Percentiles rank a stretch among this genome's conserved stretches.
These are phyloP conservation scores for Rosa rugosa DNA, from an alignment of 306 rosid species.

Conservation along the genomic window DNA sequence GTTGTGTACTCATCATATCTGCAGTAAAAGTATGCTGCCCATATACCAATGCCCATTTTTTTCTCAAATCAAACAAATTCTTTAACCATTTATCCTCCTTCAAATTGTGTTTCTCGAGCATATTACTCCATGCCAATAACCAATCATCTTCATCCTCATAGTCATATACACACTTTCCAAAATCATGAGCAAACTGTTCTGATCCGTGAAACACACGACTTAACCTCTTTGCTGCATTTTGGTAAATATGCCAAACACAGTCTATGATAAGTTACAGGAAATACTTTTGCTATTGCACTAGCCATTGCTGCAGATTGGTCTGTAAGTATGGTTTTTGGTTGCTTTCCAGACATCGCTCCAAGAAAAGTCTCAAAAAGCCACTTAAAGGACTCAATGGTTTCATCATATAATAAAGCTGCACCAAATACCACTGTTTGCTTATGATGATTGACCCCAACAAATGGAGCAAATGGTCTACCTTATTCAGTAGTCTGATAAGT, in stretches of 20 bases:
- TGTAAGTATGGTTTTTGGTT: neutral
- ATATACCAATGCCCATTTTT: neutral
- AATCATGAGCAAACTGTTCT: neutral
- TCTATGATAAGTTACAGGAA: neutral
- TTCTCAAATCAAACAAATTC: neutral
- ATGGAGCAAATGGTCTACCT: neutral
- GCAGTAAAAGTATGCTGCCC: neutral
- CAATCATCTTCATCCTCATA: slow-evolving; percentile 18
- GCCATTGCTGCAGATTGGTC: slow-evolving; percentile 2
- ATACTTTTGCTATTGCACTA: neutral
- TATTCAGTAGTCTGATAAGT: neutral
- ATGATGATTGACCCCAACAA: neutral
- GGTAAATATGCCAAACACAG: slow-evolving; percentile 11
- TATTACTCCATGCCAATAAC: slow-evolving; percentile 12
- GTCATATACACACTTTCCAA: slow-evolving; percentile 12
- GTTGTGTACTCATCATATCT: slow-evolving; percentile 12
- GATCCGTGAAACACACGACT: neutral
- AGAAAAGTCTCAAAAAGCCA: slow-evolving; percentile 9
- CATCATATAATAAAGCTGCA: neutral
- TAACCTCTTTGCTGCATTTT: slow-evolving; percentile 7
- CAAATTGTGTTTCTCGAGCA: slow-evolving; percentile 7
- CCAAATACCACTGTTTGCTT: neutral
- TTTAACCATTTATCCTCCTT: slow-evolving; percentile 2
- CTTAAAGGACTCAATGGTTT: neutral
- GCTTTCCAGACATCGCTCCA: neutral